These are phyloP conservation scores for Hyphopichia burtonii DNA, from an alignment of 1,139 yeast genomes.

Conservation along the genomic window DNA sequence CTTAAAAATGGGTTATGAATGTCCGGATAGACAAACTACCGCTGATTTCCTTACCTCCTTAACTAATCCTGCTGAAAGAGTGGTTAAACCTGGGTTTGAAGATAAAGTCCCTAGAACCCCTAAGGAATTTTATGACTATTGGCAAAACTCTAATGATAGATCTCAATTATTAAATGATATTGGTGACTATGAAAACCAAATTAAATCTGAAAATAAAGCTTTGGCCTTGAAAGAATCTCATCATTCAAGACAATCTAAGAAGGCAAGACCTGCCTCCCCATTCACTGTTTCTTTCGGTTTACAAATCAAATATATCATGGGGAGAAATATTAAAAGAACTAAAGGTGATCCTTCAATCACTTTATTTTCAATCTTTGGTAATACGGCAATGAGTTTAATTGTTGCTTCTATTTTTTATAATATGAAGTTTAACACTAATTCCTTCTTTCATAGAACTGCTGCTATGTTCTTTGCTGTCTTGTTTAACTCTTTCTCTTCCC, in stretches of 20 bases:
- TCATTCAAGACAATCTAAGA: slow-evolving; percentile 28
- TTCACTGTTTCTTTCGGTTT: slow-evolving; percentile 32
- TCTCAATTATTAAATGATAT: slow-evolving; percentile 14
- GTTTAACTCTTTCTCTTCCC: slow-evolving; percentile 55
- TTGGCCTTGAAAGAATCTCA: slow-evolving; percentile 21
- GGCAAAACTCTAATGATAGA: slow-evolving; percentile 24
- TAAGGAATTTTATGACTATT: slow-evolving; percentile 22
- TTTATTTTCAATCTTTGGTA: slow-evolving; percentile 23
- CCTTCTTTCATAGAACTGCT: slow-evolving; percentile 59
- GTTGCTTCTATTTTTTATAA: slow-evolving; percentile 54
- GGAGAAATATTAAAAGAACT: slow-evolving; percentile 25
- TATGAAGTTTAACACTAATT: slow-evolving; percentile 44
- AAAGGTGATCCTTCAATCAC: slow-evolving; percentile 32
- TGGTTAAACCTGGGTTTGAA: slow-evolving; percentile 48
- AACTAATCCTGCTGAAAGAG: slow-evolving; percentile 72
- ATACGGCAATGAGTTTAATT: slow-evolving; percentile 30
- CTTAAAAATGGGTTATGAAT: slow-evolving; percentile 42
- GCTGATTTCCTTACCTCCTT: slow-evolving; percentile 52
- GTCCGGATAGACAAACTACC: slow-evolving; percentile 69
- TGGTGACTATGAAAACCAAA: slow-evolving; percentile 14
- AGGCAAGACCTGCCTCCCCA: slow-evolving; percentile 24
- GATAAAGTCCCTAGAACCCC: slow-evolving; percentile 26
- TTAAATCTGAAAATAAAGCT: slow-evolving; percentile 7
- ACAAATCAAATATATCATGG: slow-evolving; percentile 31
- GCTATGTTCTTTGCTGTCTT: slow-evolving; percentile 56